Evolutionary conservation across 345 rosid species (phyloP), one percentile per base, ranked within the genome.

Genomic region (Boechera divaricarpa): DNA sequence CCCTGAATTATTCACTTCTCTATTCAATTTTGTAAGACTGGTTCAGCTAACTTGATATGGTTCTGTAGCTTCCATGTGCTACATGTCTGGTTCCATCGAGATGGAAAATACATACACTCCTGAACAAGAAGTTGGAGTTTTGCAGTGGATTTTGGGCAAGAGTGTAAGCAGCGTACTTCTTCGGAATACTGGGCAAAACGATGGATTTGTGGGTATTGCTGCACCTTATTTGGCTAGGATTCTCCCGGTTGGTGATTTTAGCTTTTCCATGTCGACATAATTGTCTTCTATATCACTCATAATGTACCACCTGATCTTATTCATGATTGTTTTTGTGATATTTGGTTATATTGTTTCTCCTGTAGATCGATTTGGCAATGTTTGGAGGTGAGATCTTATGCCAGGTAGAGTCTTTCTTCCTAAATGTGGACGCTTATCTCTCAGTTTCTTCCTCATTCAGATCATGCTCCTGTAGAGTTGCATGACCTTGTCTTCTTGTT

Each of bases 71-170:
- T 87, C 98, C 56, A 90, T 95, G 94, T 95, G 98, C 87, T 93
- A 92, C 83, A 88, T 88, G 96, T 95, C 99, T 77, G 98, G 99
- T 32, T 87, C 94, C 3, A 56, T 88, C 39, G 97, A 93, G 84
- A 90, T 88, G 97, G 98, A 93, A 82, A 93, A 95, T 72, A 81
- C 89, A 4, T 92, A 82, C 58, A 74, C 90, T 31, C 97, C 96
- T 74, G 98, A 93, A 83, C 91, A 91, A 68, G 97, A 95, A 88
- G 91, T 80, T 24, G 98, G 97, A 51, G 81, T 91, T 79, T 86
- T 96, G 94, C 99, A 93, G 76, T 95, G 99, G 99, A 82, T 93
- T 80, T 95, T 95, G 79, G 98, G 99, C 32, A 95, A 90, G 87
- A 89, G 85, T 41, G 69, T 91, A 61, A 91, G 90, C 47, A 91